Percentiles rank a stretch among this genome's conserved stretches.
Evolutionary conservation across 306 rosid species (phyloP).

Genomic region (Gynostemma pentaphyllum): DNA sequence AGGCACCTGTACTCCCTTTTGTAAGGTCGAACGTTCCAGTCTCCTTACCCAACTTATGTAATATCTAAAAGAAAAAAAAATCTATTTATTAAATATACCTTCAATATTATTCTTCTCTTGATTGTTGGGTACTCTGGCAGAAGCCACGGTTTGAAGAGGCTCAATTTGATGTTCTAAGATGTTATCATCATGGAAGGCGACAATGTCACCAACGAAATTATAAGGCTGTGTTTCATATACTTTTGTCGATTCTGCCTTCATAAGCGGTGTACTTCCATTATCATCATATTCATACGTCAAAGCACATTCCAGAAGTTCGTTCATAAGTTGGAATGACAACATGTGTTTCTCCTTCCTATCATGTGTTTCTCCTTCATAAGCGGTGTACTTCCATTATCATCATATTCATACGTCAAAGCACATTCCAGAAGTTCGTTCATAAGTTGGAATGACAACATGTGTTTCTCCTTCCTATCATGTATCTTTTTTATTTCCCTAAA

Average conservation of each 20-base stretch:
- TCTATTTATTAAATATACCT: background rate
- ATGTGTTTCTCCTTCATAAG: background rate
- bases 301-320: constrained; percentile 4
- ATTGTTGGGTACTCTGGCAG: background rate
- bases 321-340: constrained; percentile 40
- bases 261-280: background rate
- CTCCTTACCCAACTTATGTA: no score
- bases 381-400: constrained; percentile 4
- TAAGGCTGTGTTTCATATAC: constrained; percentile 9
- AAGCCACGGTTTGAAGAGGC: background rate
- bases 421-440: constrained; percentile 19
- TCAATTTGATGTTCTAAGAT: background rate
- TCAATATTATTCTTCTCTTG: background rate
- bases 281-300: background rate
- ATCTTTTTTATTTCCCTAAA: background rate
- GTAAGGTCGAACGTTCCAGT: no score
- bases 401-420: background rate
- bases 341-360: constrained; percentile 22
- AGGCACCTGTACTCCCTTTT: no score
- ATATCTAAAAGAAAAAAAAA: no score
- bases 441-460: constrained; percentile 31
- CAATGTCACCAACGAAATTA: background rate
- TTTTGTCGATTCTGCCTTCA: background rate
- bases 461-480: constrained; percentile 20
- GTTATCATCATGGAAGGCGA: constrained; percentile 2